Base-by-base conservation (phyloP, 371 early-diverging fungal species). In the Mortierella polycephala region DNA sequence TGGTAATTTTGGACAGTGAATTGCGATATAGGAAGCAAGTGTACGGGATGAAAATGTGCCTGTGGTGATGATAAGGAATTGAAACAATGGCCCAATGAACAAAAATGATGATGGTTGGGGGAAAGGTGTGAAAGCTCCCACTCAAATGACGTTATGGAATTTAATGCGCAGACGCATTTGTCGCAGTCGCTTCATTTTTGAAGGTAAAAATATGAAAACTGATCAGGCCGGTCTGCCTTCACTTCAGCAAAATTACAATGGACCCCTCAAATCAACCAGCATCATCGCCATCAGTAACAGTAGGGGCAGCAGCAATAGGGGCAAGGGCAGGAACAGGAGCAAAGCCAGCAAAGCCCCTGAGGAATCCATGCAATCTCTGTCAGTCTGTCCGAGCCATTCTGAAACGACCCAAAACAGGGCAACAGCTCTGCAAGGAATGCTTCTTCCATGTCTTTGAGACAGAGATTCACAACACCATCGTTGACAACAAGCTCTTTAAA, bases 401-500 rank as follows among this genome's bases (percentile, higher is more conserved):
- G 52, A 94, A 95, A 61, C 88, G 99, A 42, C 98, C 99, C 10
- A 98, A 97, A 76, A 98, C 98, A 0, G 92, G 90, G 7, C 94
- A 95, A 71, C 92, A 92, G 69, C 90, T 98, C 45, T 99, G 99
- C 86, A 91, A 92, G 80, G 84, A 85, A 39, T 99, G 99, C 84
- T 99, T 99, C 84, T 97, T 87, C 81, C 76, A 86, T 71, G 95
- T 94, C 12, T 98, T 99, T 84, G 99, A 99, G 82, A 92, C 92
- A 39, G 99, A 99, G 81, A 93, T 99, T 44, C 99, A 99, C 81
- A 84, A 95, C 65, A 99, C 99, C 45, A 97, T 99, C 62, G 75
- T 86, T 47, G 86, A 90, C 66, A 90, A 88, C 69, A 87, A 90
- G 21, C 90, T 99, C 59, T 99, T 99, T 83, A 87, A 88, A 68